Base-by-base conservation (phyloP, 176 grass and related monocot species). In the Coix lacrymajobi region DNA sequence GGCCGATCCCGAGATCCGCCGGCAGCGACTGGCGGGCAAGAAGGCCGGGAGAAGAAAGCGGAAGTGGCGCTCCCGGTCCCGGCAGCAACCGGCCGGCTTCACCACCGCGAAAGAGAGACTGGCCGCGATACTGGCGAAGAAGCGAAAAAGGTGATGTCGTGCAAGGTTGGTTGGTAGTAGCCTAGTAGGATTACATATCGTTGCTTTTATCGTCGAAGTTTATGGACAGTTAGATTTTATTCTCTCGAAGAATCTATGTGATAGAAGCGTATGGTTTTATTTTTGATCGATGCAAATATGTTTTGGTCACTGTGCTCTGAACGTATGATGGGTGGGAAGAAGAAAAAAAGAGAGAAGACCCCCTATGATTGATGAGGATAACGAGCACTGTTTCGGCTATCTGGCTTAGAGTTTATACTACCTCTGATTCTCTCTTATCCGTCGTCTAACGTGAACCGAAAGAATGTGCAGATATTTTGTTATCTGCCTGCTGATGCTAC, bases 1-100 rank as follows among this genome's bases (percentile, higher is more conserved):
- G 96, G 96, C 92, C 17, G 92, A 98, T 69, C 96, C 92, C 34
- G 96, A 90, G 82, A 89, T 90, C 56, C 82, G 92, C 11, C 86
- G 80, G 36, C 92, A 93, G 76, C 89, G 92, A n/a, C 85, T 95
- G 8, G 70, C 79, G 5, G 79, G 88, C 38, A 91, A 69, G 64
- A 89, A 67, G 69, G 34, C 14, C 8, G 45, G 82, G 26, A 84
- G 65, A 37, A 82, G 62, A 29, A 95, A 90, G 28, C 83, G 87
- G 22, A 90, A 77, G 70, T 82, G 67, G 63, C 72, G 37, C n/a
- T 79, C 77, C 62, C 40, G 61, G 28, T 29, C 24, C 2, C 20
- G 51, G 73, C 92, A 90, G 63, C 75, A 64, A 1, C 61, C 73
- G 12, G n/a, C 22, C 12, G 83, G 88, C 28, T 89, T 89, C 71